These are phyloP conservation scores for Pleurotus giganteus DNA, from an alignment of 768 basidiomycete species.

Conservation along the genomic window DNA sequence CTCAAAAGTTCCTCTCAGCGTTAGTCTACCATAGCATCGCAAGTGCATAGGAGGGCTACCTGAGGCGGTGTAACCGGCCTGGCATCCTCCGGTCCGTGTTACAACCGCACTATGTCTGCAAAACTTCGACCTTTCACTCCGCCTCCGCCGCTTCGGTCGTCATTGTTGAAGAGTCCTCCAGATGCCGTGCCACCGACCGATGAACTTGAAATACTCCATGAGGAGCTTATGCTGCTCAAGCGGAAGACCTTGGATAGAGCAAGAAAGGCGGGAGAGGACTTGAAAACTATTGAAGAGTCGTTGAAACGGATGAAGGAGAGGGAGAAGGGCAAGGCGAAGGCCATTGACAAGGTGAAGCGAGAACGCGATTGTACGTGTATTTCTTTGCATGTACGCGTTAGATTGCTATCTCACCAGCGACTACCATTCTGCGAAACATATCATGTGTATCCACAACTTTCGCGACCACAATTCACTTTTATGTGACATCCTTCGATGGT, in stretches of 20 bases:
- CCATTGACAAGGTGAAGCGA: constrained; percentile 67
- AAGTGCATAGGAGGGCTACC: not conserved
- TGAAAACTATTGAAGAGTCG: constrained; percentile 71
- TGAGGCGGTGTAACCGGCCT: constrained; percentile 12
- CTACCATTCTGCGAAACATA: not conserved
- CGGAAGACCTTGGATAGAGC: constrained; percentile 57
- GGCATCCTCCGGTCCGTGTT: constrained; percentile 6
- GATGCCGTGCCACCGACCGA: constrained; percentile 70
- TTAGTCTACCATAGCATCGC: not conserved
- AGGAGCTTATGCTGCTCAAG: constrained; percentile 56
- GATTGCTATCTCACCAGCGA: constrained; percentile 18
- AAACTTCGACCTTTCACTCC: constrained; percentile 49
- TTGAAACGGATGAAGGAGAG: constrained; percentile 76
- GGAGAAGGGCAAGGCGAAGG: constrained; percentile 70
- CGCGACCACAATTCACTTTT: not conserved
- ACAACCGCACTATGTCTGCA: constrained; percentile 52
- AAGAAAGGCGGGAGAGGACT: constrained; percentile 75
- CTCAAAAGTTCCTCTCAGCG: not conserved
- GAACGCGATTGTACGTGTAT: constrained; percentile 72
- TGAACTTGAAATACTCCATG: constrained; percentile 64
- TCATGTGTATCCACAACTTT: not conserved
- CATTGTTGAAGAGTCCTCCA: constrained; percentile 60
- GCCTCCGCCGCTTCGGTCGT: constrained; percentile 51
- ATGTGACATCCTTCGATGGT: not conserved
- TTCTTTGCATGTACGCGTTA: constrained; percentile 16